phyloP scores from a whole-genome alignment of 1,284 basidiomycete species.

The Boletellus deceptivus region DNA sequence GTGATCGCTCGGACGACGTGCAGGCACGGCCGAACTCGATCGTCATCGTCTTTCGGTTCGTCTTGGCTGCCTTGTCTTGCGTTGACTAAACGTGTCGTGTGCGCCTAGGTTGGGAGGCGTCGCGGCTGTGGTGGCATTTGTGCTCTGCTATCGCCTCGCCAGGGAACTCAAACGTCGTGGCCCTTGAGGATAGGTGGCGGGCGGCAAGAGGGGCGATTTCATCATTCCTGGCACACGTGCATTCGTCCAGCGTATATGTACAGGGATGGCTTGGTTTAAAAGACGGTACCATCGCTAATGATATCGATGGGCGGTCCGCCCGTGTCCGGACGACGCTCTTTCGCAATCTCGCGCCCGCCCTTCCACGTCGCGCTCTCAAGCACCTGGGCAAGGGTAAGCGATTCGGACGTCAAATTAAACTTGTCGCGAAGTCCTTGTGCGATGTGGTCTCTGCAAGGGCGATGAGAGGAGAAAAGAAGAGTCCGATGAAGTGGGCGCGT shows the following conservation, averaged over 20 bases:
- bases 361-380: constrained; percentile 96
- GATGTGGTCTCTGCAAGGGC: constrained; percentile 67
- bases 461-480: background rate
- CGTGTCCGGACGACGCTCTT: constrained; percentile 66
- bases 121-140: constrained; percentile 67
- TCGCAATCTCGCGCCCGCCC: constrained; percentile 89
- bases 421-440: constrained; percentile 67
- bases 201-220: too few relatives aligned
- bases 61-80: background rate
- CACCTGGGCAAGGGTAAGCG: constrained; percentile 80
- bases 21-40: constrained; percentile 56
- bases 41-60: constrained; percentile 73
- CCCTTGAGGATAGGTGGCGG: background rate
- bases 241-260: too few relatives aligned
- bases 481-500: constrained; percentile 27
- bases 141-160: constrained; percentile 66
- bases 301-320: constrained; percentile 89
- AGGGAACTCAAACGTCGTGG: constrained; percentile 54
- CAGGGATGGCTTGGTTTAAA: constrained; percentile 39
- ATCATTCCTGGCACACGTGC: too few relatives aligned
- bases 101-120: constrained; percentile 56
- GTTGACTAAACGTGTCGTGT: background rate
- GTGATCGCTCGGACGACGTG: constrained; percentile 8
- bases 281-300: constrained; percentile 82
- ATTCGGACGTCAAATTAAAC: constrained; percentile 46